Conservation (phyloP, 1,284 basidiomycete genomes). For the Pseudozyma sp. region DNA sequence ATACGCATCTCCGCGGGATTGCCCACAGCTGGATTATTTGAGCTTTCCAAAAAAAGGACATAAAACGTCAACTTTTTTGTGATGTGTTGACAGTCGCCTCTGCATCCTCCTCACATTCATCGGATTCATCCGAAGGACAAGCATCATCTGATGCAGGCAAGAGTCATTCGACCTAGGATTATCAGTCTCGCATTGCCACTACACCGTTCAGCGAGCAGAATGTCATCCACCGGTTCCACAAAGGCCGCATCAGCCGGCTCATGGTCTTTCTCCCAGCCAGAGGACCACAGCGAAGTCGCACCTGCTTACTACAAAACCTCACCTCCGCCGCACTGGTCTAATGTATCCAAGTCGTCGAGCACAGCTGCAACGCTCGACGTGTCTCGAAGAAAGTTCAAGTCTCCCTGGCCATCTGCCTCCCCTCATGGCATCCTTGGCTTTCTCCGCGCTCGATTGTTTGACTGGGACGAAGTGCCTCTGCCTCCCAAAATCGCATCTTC, state of each 20-base stretch:
- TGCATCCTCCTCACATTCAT: not conserved
- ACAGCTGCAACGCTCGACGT: conserved; percentile 9
- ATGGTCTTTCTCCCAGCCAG: conserved; percentile 33
- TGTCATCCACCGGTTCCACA: conserved; percentile 27
- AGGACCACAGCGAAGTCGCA: conserved; percentile 16
- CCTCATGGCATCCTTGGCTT: conserved; percentile 39
- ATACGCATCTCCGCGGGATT: conserved; percentile 29
- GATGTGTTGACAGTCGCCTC: not conserved
- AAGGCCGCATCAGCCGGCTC: not conserved
- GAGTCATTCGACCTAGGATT: not conserved
- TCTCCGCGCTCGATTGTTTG: conserved; percentile 48
- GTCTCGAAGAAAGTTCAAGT: conserved; percentile 35
- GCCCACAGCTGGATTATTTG: not conserved
- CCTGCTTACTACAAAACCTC: conserved; percentile 47
- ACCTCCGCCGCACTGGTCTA: conserved; percentile 53
- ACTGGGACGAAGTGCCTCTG: conserved; percentile 54
- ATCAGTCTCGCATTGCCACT: conserved; percentile 7
- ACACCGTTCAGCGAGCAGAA: conserved; percentile 18
- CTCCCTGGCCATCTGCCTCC: conserved; percentile 50
- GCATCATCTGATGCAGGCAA: conserved; percentile 24
- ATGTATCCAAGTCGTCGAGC: conserved; percentile 15
- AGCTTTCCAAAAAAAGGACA: conserved; percentile 1
- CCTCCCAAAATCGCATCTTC: conserved; percentile 32
- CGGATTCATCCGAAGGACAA: not conserved
- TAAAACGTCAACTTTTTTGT: not conserved